A percentile compares a stretch with the other conserved stretches of the same genome.
Conservation (phyloP, 2,329 filamentous ascomycete genomes). For the Aaosphaeria pasadenensis region DNA sequence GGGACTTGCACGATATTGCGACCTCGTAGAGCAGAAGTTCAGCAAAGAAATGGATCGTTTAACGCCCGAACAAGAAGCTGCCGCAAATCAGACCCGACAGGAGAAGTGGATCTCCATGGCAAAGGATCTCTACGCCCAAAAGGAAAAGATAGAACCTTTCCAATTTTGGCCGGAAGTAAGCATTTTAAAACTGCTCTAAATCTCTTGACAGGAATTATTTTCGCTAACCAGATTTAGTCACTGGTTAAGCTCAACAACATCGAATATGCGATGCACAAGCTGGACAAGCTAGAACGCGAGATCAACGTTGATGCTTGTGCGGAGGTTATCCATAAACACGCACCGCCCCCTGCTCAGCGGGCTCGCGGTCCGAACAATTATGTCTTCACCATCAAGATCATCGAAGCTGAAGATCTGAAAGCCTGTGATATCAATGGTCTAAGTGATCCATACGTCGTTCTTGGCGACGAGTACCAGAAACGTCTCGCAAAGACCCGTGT, state of each 20-base stretch:
- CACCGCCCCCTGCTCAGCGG: conserved; percentile 67
- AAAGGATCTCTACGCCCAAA: conserved; percentile 87
- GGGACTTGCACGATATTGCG: conserved; percentile 86
- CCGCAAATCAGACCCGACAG: conserved; percentile 74
- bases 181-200: conserved; percentile 4
- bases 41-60: conserved; percentile 88
- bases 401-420: conserved; percentile 95
- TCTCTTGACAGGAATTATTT: neutral
- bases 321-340: conserved; percentile 70
- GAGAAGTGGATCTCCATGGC: conserved; percentile 92
- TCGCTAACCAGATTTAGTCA: conserved; percentile 56
- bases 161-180: conserved; percentile 89
- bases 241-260: conserved; percentile 98
- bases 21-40: conserved; percentile 82
- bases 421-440: conserved; percentile 94
- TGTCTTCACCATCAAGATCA: conserved; percentile 97
- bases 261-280: conserved; percentile 86
- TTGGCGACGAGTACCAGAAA: conserved; percentile 97
- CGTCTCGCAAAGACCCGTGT: conserved; percentile 91
- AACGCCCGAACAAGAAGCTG: conserved; percentile 81
- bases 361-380: conserved; percentile 77
- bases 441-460: conserved; percentile 94
- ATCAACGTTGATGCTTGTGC: conserved; percentile 93
- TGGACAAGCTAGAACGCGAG: conserved; percentile 83
- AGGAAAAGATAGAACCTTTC: conserved; percentile 92